Evolutionary conservation across 2,329 filamentous ascomycete genomes (phyloP).

Genomic region (Colletotrichum liriopes): DNA sequence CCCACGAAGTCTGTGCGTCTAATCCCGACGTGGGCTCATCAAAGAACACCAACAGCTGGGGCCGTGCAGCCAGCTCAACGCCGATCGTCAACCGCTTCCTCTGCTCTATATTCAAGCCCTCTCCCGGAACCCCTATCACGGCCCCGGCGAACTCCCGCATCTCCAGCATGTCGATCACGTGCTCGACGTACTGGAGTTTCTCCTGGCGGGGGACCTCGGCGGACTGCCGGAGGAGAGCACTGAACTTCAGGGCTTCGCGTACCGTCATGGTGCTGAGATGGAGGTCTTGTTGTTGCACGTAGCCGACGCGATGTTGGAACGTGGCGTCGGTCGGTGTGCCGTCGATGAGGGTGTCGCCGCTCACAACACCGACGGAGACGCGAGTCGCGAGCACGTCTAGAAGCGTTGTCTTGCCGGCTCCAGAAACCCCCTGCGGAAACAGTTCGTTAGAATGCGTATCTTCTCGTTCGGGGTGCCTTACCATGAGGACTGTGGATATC

Average conservation of each 20-base stretch:
- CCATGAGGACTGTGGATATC: constrained; percentile 81
- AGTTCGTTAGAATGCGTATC: no score
- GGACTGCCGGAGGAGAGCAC: constrained; percentile 77
- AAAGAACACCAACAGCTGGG: constrained; percentile 80
- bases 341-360: constrained; percentile 79
- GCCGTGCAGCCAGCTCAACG: constrained; percentile 82
- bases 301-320: constrained; percentile 80
- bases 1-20: constrained; percentile 82
- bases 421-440: constrained; percentile 68
- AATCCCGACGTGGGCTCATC: constrained; percentile 85
- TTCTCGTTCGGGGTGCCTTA: constrained; percentile 46
- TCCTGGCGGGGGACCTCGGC: constrained; percentile 61
- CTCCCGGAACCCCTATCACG: constrained; percentile 77
- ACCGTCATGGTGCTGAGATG: constrained; percentile 78
- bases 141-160: constrained; percentile 78
- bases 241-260: constrained; percentile 77
- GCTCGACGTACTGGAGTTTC: constrained; percentile 48
- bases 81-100: constrained; percentile 78
- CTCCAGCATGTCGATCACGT: constrained; percentile 50
- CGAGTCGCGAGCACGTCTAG: constrained; percentile 81
- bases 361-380: constrained; percentile 82
- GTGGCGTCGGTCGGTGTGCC: constrained; percentile 74
- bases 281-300: constrained; percentile 81
- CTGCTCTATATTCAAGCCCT: constrained; percentile 63
- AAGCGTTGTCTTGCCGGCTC: constrained; percentile 84